Evolutionary conservation across 352 stramenopile genomes (phyloP).

Genomic region (Salisapilia sapeloensis): DNA sequence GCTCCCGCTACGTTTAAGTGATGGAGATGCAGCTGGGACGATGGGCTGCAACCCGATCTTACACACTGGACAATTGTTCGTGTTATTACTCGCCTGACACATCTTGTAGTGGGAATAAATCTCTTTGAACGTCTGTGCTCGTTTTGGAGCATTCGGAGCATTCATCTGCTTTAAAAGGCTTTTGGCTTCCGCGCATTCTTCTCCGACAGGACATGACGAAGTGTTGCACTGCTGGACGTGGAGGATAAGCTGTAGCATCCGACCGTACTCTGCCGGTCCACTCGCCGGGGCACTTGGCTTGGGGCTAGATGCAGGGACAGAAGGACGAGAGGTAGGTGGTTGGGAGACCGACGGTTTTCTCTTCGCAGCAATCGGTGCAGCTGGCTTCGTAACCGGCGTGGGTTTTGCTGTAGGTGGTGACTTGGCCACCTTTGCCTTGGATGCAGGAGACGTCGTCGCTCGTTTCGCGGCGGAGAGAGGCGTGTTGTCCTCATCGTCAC

Average conservation of each 20-base stretch:
- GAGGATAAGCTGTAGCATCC: constrained; percentile 71
- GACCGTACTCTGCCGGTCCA: constrained; percentile 66
- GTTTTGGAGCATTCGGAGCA: constrained; percentile 35
- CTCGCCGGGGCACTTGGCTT: constrained; percentile 15
- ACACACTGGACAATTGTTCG: constrained; percentile 67
- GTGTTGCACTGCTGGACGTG: constrained; percentile 71
- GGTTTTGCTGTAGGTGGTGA: constrained; percentile 7
- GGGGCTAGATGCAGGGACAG: too few species aligned
- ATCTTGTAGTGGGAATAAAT: constrained; percentile 72
- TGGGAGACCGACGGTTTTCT: constrained; percentile 5
- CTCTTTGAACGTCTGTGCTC: constrained; percentile 78
- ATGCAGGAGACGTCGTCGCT: constrained; percentile 25
- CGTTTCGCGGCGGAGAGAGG: constrained; percentile 50
- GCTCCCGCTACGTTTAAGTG: constrained; percentile 37
- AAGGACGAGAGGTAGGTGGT: too few species aligned
- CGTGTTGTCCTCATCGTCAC: constrained; percentile 57
- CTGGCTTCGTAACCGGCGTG: constrained; percentile 3
- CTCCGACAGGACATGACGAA: constrained; percentile 31
- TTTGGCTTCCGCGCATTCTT: constrained; percentile 67
- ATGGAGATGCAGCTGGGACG: constrained; percentile 4
- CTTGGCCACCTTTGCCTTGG: constrained; percentile 49
- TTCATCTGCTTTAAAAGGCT: constrained; percentile 57
- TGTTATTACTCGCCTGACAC: constrained; percentile 66
- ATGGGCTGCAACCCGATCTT: constrained; percentile 63
- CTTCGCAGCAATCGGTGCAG: constrained; percentile 4